Percentiles rank a stretch among this genome's conserved stretches.
These are phyloP conservation scores for Tetrapisispora pingtungensis DNA, from an alignment of 805 yeast genomes.

Conservation along the genomic window DNA sequence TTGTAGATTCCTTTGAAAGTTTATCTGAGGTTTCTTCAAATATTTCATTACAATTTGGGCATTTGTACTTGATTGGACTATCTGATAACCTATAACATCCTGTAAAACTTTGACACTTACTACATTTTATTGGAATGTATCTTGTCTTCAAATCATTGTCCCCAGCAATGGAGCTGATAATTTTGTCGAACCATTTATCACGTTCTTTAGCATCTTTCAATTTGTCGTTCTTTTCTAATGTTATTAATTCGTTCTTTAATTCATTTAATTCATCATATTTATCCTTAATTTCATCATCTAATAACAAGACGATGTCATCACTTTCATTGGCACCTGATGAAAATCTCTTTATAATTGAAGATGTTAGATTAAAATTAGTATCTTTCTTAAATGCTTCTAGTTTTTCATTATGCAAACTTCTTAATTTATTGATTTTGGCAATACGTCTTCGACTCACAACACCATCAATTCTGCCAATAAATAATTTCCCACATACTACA, in stretches of 20 bases:
- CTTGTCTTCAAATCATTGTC: conserved; percentile 16
- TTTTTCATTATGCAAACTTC: conserved; percentile 40
- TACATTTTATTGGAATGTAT: conserved; percentile 17
- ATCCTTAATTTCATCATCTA: conserved; percentile 35
- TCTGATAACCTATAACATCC: conserved; percentile 20
- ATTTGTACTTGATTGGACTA: conserved; percentile 17
- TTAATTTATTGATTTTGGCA: conserved; percentile 27
- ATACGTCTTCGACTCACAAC: background rate
- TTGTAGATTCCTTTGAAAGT: background rate
- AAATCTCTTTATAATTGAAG: conserved; percentile 59
- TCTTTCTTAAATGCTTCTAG: conserved; percentile 58
- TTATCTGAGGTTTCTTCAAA: conserved; percentile 2
- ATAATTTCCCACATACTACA: background rate
- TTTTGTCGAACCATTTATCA: conserved; percentile 29
- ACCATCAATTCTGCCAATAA: background rate
- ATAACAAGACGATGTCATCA: conserved; percentile 35
- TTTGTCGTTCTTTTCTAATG: conserved; percentile 8
- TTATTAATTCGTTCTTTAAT: conserved; percentile 26
- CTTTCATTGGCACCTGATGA: conserved; percentile 40
- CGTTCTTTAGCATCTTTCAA: conserved; percentile 17
- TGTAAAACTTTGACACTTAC: conserved; percentile 15
- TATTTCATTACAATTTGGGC: conserved; percentile 21
- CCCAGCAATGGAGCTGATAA: conserved; percentile 23
- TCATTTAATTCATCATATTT: conserved; percentile 34
- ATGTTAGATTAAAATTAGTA: conserved; percentile 69